Base-by-base conservation (phyloP, 2,329 filamentous ascomycete species). In the Trichoderma polysporum region DNA sequence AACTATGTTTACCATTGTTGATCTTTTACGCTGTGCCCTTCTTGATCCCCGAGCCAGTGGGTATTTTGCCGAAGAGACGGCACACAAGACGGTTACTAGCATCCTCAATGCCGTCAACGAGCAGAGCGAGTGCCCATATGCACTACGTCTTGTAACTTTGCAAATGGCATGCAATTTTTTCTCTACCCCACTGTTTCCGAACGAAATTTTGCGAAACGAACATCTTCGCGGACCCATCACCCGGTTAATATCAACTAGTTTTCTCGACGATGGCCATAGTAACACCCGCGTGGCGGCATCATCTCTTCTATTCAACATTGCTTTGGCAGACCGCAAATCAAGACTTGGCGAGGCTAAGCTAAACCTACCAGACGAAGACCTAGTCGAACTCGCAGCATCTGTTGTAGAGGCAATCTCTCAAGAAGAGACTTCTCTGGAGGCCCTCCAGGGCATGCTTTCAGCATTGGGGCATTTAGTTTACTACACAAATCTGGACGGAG, bases 111-210 rank as follows among this genome's bases (percentile, higher is more conserved):
- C 86, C 41, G 85, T 92, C 52, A 88, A 86, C 70, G 76, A 80
- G 6, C 82, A 86, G 35, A 74, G 80, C 9, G 77, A 81, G 1
- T 91, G 89, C 47, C 92, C 93, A 0, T 97, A 97, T 75, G 89
- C 91, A 4, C 84, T 96, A 1, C 90, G 93, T 15, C 87, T 97
- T 2, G 92, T 97, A 17, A 90, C 92, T 0, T 79, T 97, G 25
- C 94, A 97, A 72, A 85, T 94, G 74, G 85, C 88, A 1, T 96
- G 93, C 79, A 97, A 97, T 73, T 82, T 97, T 49, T 97, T 97
- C 79, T 89, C 87, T 0, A 90, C 90, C 0, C 85, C 87, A 0
- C 82, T 97, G 0, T 96, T 90, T 73, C 82, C 88, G 0, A 83
- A 87, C 2, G 85, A 89, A 69, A 82, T 94, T 9, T 80, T 91